These are phyloP conservation scores for Monosporascus sp. DNA, from an alignment of 2,329 filamentous ascomycete genomes.

Conservation along the genomic window DNA sequence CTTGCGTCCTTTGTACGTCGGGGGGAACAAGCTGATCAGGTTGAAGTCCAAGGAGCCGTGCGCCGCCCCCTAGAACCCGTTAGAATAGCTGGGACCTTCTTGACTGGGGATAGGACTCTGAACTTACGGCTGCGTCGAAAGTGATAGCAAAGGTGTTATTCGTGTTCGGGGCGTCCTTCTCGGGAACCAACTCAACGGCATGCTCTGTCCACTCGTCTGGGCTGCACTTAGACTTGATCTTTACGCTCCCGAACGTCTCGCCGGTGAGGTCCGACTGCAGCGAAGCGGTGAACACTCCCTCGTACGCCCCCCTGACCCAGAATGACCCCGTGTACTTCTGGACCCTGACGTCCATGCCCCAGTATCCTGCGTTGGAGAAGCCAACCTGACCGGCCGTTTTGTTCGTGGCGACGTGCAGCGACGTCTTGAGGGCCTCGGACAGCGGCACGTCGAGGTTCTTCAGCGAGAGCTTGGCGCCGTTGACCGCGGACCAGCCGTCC, in stretches of 20 bases:
- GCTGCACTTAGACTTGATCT: constrained; percentile 38
- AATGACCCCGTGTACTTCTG: constrained; percentile 46
- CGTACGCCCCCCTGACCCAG: constrained; percentile 46
- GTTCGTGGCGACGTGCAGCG: constrained; percentile 38
- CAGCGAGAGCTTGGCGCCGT: constrained; percentile 40
- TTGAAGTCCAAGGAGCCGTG: constrained; percentile 48
- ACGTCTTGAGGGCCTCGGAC: constrained; percentile 46
- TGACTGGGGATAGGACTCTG: background rate
- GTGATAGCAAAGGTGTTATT: constrained; percentile 54
- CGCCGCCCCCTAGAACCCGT: constrained; percentile 24
- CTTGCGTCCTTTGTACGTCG: constrained; percentile 50
- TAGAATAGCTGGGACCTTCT: background rate
- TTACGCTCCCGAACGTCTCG: constrained; percentile 39
- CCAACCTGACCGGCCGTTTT: constrained; percentile 35
- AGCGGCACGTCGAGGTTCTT: constrained; percentile 42
- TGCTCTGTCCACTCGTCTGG: constrained; percentile 47
- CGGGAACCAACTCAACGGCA: constrained; percentile 38
- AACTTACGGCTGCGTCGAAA: constrained; percentile 38
- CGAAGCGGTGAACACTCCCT: constrained; percentile 41
- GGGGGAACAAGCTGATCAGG: constrained; percentile 55
- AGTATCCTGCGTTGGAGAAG: constrained; percentile 49
- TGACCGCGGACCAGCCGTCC: constrained; percentile 39
- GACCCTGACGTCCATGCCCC: constrained; percentile 49
- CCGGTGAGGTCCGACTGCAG: constrained; percentile 39
- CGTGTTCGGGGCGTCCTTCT: constrained; percentile 41